phyloP scores from a whole-genome alignment of 192 early-diverging fungal genomes.

The Lobulomyces angularis region DNA sequence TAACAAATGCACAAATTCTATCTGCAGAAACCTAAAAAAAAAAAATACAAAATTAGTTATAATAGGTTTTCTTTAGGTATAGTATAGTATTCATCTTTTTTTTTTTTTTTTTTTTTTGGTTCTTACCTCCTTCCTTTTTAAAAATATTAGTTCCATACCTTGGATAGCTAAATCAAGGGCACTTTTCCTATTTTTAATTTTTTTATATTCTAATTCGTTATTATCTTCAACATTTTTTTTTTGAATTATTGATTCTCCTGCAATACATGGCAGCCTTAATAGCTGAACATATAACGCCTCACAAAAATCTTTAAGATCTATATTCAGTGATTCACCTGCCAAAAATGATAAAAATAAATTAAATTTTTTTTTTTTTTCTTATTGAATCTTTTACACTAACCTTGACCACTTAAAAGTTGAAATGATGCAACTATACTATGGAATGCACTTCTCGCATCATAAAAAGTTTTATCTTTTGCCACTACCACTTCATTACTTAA shows the following conservation, averaged over 20 bases:
- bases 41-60: background rate
- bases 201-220: constrained; percentile 16
- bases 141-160: constrained; percentile 78
- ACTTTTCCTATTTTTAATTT: constrained; percentile 37
- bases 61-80: background rate
- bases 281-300: constrained; percentile 69
- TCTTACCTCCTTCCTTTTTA: constrained; percentile 56
- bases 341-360: constrained; percentile 3
- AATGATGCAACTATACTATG: constrained; percentile 85
- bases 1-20: constrained; percentile 77
- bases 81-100: no score
- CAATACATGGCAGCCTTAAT: constrained; percentile 50
- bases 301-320: constrained; percentile 89
- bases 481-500: constrained; percentile 12
- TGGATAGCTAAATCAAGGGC: constrained; percentile 71
- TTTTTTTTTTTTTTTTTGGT: no score
- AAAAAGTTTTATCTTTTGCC: constrained; percentile 18
- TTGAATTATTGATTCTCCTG: constrained; percentile 31
- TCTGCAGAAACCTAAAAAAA: constrained; percentile 56
- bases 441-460: constrained; percentile 55
- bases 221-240: constrained; percentile 14
- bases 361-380: background rate
- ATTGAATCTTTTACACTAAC: constrained; percentile 15
- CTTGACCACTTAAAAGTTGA: constrained; percentile 78
- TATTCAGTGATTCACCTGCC: constrained; percentile 72